Evolutionary conservation across 1,284 basidiomycete species (phyloP), one percentile per base, ranked within the genome.

Genomic region (Malassezia equina): DNA sequence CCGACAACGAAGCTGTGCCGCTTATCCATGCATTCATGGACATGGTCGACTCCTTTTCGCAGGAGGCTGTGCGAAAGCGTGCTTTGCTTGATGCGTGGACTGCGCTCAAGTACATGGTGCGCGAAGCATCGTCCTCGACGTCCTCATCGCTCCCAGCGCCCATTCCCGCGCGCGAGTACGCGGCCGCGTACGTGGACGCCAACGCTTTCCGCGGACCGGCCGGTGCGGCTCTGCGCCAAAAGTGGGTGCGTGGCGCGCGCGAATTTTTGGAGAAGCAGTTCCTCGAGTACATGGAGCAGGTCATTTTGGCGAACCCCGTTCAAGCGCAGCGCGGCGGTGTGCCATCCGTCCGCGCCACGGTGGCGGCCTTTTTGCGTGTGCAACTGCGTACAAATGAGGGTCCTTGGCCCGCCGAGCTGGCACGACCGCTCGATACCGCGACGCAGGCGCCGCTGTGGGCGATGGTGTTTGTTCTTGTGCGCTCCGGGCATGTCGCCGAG

Each of bases 321-420:
- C 86, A 94, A 66, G 93, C 93, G 1, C 81, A 83, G 44, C 80
- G 96, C 3, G 94, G 94, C 25, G 93, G 93, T 28, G 51, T 59
- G 7, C 94, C 93, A 0, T 88, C 86, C 51, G 80, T 90, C 12
- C 80, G 84, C 19, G 94, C 95, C 78, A 90, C 87, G 73, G 83
- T 95, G 31, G 55, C 59, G 9, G 71, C 69, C 4, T 73, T 71
- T 49, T 52, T 72, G 21, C 66, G 71, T 11, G 68, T 68, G 7
- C 60, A 64, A 23, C 63, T 67, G 42, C 62, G 64, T 43, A 65
- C 57, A 43, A 61, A 60, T n/a, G 63, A 70, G 27, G 61, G 64
- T 12, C 51, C 60, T 21, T 74, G 71, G 71, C 36, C 60, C 11
- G 50, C 60, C 27, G 69, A 66, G 12, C 56, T 74, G 25, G 62